Evolutionary conservation across 2,329 filamentous ascomycete genomes (phyloP).

Genomic region (Xylariaceae sp.): DNA sequence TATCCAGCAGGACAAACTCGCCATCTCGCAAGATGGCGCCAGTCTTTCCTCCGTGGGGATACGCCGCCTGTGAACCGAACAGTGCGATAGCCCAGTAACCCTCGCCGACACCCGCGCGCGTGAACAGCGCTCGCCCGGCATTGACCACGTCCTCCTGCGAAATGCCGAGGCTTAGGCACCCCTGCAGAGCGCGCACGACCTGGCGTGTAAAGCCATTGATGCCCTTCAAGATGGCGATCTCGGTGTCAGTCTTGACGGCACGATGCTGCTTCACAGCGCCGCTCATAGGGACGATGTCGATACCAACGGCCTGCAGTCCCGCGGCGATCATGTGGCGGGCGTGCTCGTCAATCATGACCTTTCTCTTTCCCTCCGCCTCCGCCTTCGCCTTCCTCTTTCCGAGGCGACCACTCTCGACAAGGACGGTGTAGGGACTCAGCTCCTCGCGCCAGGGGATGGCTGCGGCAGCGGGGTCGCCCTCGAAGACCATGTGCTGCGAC

Average conservation of each 20-base stretch:
- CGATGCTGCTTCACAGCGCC: slow-evolving; percentile 36
- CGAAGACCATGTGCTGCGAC: slow-evolving; percentile 40
- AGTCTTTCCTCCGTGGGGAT: slow-evolving; percentile 39
- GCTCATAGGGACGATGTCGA: slow-evolving; percentile 41
- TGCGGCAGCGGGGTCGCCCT: slow-evolving; percentile 31
- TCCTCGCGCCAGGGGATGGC: slow-evolving; percentile 41
- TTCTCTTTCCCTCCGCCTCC: slow-evolving; percentile 31
- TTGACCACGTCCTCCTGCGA: slow-evolving; percentile 37
- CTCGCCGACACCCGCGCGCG: slow-evolving; percentile 36
- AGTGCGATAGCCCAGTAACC: slow-evolving; percentile 42
- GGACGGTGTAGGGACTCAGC: slow-evolving; percentile 36
- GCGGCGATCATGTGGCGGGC: slow-evolving; percentile 41
- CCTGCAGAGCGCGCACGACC: slow-evolving; percentile 38
- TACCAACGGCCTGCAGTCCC: slow-evolving; percentile 35
- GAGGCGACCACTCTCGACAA: slow-evolving; percentile 22
- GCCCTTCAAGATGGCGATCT: slow-evolving; percentile 37
- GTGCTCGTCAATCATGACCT: slow-evolving; percentile 42
- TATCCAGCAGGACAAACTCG: slow-evolving; percentile 42
- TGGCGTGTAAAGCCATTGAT: slow-evolving; percentile 41
- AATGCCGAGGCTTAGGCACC: slow-evolving; percentile 35
- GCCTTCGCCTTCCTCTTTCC: slow-evolving; percentile 26
- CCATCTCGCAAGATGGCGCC: slow-evolving; percentile 36
- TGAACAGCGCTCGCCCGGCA: slow-evolving; percentile 33
- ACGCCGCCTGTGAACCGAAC: slow-evolving; percentile 41
- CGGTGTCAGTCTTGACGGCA: slow-evolving; percentile 39